Evolutionary conservation across 805 yeast genomes (phyloP).

Genomic region (Hanseniaspora mollemarum): DNA sequence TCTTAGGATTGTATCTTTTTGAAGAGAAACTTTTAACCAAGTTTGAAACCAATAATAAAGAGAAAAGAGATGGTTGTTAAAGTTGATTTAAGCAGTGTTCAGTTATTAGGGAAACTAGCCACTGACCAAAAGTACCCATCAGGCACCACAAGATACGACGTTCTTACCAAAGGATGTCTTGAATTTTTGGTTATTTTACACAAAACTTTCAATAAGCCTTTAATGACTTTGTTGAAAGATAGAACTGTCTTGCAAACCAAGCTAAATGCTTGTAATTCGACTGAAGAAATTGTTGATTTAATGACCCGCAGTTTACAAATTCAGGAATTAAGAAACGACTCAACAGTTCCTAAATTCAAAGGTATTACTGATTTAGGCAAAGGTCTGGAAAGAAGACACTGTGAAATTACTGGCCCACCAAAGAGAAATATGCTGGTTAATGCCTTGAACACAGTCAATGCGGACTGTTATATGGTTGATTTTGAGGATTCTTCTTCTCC

Average conservation of each 20-base stretch:
- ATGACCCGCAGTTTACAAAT: conserved; percentile 48
- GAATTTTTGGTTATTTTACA: conserved; percentile 63
- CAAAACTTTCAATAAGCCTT: conserved; percentile 53
- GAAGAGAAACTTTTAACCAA: too few species aligned
- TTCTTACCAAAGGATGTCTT: conserved; percentile 38
- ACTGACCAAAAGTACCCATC: conserved; percentile 28
- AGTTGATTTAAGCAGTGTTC: conserved; percentile 29
- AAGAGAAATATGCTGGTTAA: conserved; percentile 74
- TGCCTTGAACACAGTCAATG: conserved; percentile 58
- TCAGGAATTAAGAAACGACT: conserved; percentile 49
- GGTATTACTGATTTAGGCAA: conserved; percentile 57
- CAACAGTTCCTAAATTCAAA: conserved; percentile 33
- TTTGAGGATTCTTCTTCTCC: conserved; percentile 79
- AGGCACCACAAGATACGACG: conserved; percentile 32
- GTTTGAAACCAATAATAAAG: too few species aligned
- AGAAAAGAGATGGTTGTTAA: conserved; percentile 26
- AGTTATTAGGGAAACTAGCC: conserved; percentile 30
- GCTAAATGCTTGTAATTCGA: conserved; percentile 35
- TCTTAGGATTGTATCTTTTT: too few species aligned
- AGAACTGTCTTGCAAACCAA: conserved; percentile 49
- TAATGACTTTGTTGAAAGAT: conserved; percentile 48
- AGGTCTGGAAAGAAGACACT: conserved; percentile 62
- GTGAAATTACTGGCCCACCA: conserved; percentile 79
- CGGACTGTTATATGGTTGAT: conserved; percentile 77
- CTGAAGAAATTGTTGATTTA: conserved; percentile 38